These are phyloP conservation scores for Endocalyx cinctus DNA, from an alignment of 2,329 filamentous ascomycete species.

Conservation along the genomic window DNA sequence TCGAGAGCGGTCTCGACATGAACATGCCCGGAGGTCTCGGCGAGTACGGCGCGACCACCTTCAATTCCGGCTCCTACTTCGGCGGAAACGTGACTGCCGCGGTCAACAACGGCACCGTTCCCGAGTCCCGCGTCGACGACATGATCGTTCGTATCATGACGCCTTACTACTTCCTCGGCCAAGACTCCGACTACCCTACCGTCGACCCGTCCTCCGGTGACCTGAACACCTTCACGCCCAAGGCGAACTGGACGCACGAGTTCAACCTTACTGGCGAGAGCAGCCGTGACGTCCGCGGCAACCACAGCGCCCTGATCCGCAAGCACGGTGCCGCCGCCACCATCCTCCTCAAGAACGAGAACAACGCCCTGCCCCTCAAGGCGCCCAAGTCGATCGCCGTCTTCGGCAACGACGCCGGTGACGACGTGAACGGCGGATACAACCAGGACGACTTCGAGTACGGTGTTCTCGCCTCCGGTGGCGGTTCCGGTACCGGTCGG, in stretches of 20 bases:
- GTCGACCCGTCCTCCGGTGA: constrained; percentile 41
- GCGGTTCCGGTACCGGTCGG: constrained; percentile 52
- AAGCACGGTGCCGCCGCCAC: constrained; percentile 54
- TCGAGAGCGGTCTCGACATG: constrained; percentile 37
- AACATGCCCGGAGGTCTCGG: constrained; percentile 34
- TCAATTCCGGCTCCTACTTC: constrained; percentile 28
- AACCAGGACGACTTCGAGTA: constrained; percentile 61
- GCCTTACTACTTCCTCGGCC: constrained; percentile 45
- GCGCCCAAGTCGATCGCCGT: constrained; percentile 52
- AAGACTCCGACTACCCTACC: constrained; percentile 41
- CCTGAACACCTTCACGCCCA: constrained; percentile 45
- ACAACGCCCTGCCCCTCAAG: constrained; percentile 55
- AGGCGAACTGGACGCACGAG: constrained; percentile 37
- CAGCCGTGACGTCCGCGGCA: constrained; percentile 47
- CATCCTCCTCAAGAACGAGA: constrained; percentile 69
- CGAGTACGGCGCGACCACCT: constrained; percentile 23
- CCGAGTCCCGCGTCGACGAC: constrained; percentile 37
- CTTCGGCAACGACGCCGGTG: constrained; percentile 58
- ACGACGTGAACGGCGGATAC: constrained; percentile 61
- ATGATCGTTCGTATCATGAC: constrained; percentile 51
- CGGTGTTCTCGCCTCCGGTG: constrained; percentile 54
- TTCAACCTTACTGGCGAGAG: constrained; percentile 45
- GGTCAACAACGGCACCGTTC: constrained; percentile 43
- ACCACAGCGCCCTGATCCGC: constrained; percentile 51
- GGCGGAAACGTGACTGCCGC: constrained; percentile 40